phyloP scores from a whole-genome alignment of 805 yeast species.

The Martiniozyma abietophila region DNA sequence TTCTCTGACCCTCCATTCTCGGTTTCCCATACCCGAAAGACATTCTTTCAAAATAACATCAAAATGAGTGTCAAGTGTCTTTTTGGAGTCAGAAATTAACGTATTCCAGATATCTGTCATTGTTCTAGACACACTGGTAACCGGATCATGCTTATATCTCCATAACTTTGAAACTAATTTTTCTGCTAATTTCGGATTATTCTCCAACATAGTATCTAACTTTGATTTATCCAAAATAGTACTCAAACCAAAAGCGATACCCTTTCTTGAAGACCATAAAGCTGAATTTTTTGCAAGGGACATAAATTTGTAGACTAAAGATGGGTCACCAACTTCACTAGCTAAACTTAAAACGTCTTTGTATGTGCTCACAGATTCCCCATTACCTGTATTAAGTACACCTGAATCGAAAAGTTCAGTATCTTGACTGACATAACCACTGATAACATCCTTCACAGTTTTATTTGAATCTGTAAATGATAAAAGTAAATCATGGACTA shows the following conservation, averaged over 20 bases:
- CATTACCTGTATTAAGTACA: slow-evolving; percentile 66
- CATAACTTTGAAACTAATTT: slow-evolving; percentile 72
- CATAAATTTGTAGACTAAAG: slow-evolving; percentile 90
- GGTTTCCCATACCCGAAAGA: slow-evolving; percentile 57
- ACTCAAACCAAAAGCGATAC: slow-evolving; percentile 90
- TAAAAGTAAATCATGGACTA: slow-evolving; percentile 61
- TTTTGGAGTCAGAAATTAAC: slow-evolving; percentile 47
- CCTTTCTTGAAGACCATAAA: slow-evolving; percentile 87
- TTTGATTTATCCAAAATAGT: slow-evolving; percentile 73
- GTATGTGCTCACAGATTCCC: slow-evolving; percentile 83
- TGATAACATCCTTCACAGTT: slow-evolving; percentile 31
- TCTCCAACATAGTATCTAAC: slow-evolving; percentile 48
- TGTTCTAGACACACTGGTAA: slow-evolving; percentile 58
- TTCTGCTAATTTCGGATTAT: slow-evolving; percentile 44
- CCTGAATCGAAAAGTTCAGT: slow-evolving; percentile 85
- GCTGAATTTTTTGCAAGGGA: slow-evolving; percentile 80
- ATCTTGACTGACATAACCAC: slow-evolving; percentile 69
- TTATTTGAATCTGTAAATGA: slow-evolving; percentile 69
- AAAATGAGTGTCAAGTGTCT: slow-evolving; percentile 44
- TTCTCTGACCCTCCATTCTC: slow-evolving; percentile 91
- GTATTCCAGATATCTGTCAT: slow-evolving; percentile 88
- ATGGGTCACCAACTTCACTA: slow-evolving; percentile 91
- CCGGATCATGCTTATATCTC: slow-evolving; percentile 83
- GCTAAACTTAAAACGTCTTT: slow-evolving; percentile 84
- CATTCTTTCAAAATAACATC: slow-evolving; percentile 56